These are phyloP conservation scores for Hypoxylon sp. DNA, from an alignment of 2,329 filamentous ascomycete genomes.

Conservation along the genomic window DNA sequence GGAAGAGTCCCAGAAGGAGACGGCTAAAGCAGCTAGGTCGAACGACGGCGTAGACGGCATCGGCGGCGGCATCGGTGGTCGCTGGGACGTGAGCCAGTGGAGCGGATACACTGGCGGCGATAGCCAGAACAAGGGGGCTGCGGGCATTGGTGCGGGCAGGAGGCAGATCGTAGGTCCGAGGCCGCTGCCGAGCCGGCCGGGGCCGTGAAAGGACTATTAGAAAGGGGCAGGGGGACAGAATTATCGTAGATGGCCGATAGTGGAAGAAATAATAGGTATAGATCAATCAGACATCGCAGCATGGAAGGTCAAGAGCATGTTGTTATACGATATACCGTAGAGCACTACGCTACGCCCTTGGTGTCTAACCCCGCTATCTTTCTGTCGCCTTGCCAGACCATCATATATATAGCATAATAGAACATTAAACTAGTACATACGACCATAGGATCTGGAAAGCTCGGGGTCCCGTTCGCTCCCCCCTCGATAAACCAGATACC, in stretches of 20 bases:
- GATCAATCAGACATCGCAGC: background rate
- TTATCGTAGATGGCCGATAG: background rate
- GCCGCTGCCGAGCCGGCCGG: constrained; percentile 61
- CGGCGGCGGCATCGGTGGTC: constrained; percentile 70
- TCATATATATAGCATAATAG: background rate
- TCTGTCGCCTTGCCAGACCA: background rate
- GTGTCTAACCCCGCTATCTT: background rate
- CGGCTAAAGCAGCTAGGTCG: constrained; percentile 62
- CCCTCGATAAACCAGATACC: background rate
- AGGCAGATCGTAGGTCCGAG: constrained; percentile 83
- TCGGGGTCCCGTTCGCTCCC: background rate
- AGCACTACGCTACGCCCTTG: background rate
- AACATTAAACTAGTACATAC: background rate
- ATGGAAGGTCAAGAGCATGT: background rate
- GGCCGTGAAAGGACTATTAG: constrained; percentile 2
- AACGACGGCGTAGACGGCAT: constrained; percentile 66
- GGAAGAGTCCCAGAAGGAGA: constrained; percentile 76
- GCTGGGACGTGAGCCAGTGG: constrained; percentile 82
- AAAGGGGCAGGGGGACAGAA: background rate
- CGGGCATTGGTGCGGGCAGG: constrained; percentile 73
- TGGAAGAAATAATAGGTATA: background rate
- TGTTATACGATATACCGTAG: background rate
- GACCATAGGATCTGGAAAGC: background rate
- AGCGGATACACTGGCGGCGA: constrained; percentile 78
- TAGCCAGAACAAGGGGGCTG: constrained; percentile 70